A percentile compares a stretch with the other conserved stretches of the same genome.
Evolutionary conservation across 345 rosid genomes (phyloP).

Genomic region (Bretschneidera sinensis): DNA sequence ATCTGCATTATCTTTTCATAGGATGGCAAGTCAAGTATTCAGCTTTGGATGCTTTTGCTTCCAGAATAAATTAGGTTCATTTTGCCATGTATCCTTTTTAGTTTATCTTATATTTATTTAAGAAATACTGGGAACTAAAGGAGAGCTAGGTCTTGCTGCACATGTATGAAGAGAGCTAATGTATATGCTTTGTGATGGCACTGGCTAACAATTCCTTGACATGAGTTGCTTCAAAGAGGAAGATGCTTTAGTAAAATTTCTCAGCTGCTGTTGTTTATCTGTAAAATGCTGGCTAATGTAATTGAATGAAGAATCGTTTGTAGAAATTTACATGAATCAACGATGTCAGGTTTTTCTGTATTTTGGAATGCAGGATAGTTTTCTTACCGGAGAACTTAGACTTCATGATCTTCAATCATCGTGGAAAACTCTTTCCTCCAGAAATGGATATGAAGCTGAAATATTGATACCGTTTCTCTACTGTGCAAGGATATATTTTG

Average conservation of each 20-base stretch:
- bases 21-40: neutral
- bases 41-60: neutral
- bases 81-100: neutral
- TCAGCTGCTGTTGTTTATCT: neutral
- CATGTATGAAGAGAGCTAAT: neutral
- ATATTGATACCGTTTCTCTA: conserved; percentile 20
- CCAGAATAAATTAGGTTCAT: neutral
- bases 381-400: conserved; percentile 78
- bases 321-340: neutral
- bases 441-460: conserved; percentile 48
- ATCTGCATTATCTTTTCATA: too few relatives aligned
- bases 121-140: neutral
- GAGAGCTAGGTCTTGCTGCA: neutral
- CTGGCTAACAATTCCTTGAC: neutral
- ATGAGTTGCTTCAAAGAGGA: neutral
- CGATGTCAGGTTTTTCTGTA: conserved; percentile 5
- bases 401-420: conserved; percentile 88
- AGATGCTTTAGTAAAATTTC: neutral
- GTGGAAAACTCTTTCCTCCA: conserved; percentile 48
- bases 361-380: conserved; percentile 61
- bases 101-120: neutral
- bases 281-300: neutral
- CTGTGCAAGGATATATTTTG: neutral
- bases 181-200: too few relatives aligned
- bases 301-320: too few relatives aligned